phyloP scores from a whole-genome alignment of 2,329 filamentous ascomycete species.

The Claviceps purpurea region DNA sequence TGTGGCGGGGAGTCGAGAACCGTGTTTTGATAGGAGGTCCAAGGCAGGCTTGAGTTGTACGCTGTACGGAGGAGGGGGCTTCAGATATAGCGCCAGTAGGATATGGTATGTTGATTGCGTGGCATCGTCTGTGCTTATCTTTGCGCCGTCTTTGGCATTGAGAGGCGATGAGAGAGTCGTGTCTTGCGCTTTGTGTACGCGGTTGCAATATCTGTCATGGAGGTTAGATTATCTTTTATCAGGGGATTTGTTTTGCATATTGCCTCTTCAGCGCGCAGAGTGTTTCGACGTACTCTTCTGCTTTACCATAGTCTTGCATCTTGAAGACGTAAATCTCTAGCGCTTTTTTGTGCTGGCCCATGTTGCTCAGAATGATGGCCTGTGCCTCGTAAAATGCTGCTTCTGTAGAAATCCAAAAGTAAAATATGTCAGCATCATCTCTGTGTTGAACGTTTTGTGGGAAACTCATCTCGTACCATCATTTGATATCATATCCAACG shows the following conservation, averaged over 20 bases:
- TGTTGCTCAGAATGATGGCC: conserved; percentile 83
- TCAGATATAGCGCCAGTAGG: conserved; percentile 77
- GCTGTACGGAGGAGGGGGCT: conserved; percentile 59
- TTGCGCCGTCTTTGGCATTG: conserved; percentile 19
- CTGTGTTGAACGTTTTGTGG: conserved; percentile 1
- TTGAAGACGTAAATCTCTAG: conserved; percentile 97
- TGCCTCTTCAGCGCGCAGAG: neutral
- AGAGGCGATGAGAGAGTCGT: conserved; percentile 22
- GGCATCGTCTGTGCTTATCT: conserved; percentile 31
- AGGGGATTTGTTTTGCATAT: too few species aligned
- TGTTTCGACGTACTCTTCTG: conserved; percentile 61
- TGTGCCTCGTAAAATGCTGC: conserved; percentile 77
- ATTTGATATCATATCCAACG: conserved; percentile 63
- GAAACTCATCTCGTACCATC: conserved; percentile 45
- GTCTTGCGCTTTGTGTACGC: conserved; percentile 54
- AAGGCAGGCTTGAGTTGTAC: conserved; percentile 69
- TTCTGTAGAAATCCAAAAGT: conserved; percentile 36
- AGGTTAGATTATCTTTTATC: conserved; percentile 9
- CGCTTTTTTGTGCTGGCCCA: conserved; percentile 90
- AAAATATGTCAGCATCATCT: conserved; percentile 5
- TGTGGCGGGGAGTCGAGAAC: conserved; percentile 75
- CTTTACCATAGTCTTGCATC: conserved; percentile 72
- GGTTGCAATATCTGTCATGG: conserved; percentile 65
- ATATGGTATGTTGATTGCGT: conserved; percentile 80
- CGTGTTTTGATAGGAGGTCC: conserved; percentile 79